Evolutionary conservation across 1,284 basidiomycete genomes (phyloP), one percentile per base, ranked within the genome.

Genomic region (Tilletia setariae): DNA sequence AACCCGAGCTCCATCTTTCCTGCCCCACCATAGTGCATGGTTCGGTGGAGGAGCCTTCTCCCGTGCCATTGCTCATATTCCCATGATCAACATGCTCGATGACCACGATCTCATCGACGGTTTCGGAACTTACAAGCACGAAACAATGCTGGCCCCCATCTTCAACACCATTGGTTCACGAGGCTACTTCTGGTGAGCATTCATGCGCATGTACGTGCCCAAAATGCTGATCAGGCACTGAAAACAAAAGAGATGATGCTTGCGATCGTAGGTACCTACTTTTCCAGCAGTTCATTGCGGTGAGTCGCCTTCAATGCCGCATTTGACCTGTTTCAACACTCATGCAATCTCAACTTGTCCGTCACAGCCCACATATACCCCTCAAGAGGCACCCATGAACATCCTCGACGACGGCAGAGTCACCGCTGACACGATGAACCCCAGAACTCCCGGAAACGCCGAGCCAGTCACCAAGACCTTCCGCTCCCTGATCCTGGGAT

Each of bases 1-100:
- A n/a, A n/a, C n/a, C n/a, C n/a, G n/a, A n/a, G n/a, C n/a, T 93
- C 93, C 13, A 92, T 92, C 0, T 96, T 96, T 83, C 92, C 92
- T 0, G 86, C 90, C 64, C 93, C 88, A 90, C 70, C 42, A 42
- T 68, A 78, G 74, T 66, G 74, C 79, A 49, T 84, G 83, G 80
- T 98, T 96, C 84, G 87, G 93, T 69, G 88, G 88, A 62, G 94
- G 94, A 8, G 93, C 93, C 0, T 98, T 98, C 82, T 92, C 92
- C 0, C 86, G 90, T 67, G 93, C 94, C 3, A 97, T 96, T 82
- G 89, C 91, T 67, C 90, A 84, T 9, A 85, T 88, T 46, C 87
- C 94, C 15, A 97, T 97, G 94, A 68, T 83, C 67, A 86, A 86
- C 81, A 87, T 87, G 86, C 83, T 87, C 46, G 87, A 88, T 75